Base-by-base conservation (phyloP, 1,139 yeast genomes). In the Pichia sp. region DNA sequence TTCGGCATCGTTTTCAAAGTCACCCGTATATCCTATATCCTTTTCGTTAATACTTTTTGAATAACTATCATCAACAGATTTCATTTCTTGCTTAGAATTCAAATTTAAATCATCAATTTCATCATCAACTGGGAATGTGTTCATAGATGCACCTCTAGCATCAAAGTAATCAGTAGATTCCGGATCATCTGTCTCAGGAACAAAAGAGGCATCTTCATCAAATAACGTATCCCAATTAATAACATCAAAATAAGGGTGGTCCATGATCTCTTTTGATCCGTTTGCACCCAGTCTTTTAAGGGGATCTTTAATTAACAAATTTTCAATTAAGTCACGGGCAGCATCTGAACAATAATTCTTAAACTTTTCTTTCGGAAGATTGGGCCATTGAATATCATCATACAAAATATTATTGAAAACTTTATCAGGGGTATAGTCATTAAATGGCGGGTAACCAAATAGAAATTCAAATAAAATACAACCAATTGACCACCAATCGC, bases 401-500 rank as follows among this genome's bases (percentile, higher is more conserved):
- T 64, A 67, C 43, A 88, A 66, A 35, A 93, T 91, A 51, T 87
- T 88, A 41, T 78, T 75, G 58, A 93, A 91, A 0, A 93, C 95
- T 46, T 70, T 66, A 38, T 82, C 86, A 0, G 96, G 95, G 1
- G 89, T 72, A 6, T 70, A 68, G 1, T 86, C 95, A 60, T 87
- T 94, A 61, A 93, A 93, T 3, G 99, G 99, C 1, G 98, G 96
- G 57, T 80, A 85, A 0, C 98, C 98, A 60, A 85, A 85, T 39
- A 88, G 63, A 56, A 91, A 82, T 62, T 93, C 99, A 66, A 91
- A 93, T 41, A 89, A 64, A 44, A 93, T 88, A 62, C 97, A 91
- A 0, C 99, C 99, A 34, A 89, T 75, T 2, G 97, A 86, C 98
- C 98, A 93, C 98, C 98, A 93, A 66, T 93, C 99, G 29, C 94